phyloP scores from a whole-genome alignment of 495 filamentous ascomycete genomes.

The Tuber microsphaerosporum region DNA sequence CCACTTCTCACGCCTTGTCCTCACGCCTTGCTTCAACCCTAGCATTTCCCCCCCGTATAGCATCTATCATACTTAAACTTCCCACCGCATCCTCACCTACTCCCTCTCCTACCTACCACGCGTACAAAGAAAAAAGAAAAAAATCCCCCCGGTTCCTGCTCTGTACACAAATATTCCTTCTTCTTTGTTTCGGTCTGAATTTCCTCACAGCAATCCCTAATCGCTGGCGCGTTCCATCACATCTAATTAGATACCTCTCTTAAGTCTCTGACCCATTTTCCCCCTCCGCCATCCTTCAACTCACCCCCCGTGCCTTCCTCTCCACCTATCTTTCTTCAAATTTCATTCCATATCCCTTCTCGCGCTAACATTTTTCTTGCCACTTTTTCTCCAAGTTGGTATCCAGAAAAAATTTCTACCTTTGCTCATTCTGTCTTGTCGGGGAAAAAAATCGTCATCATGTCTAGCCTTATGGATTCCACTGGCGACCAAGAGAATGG shows the following conservation, averaged over 20 bases:
- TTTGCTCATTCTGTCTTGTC: constrained; percentile 8
- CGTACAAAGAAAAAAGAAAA: not conserved
- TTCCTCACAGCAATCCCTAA: not conserved
- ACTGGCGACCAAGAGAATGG: constrained; percentile 11
- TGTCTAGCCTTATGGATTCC: constrained; percentile 22
- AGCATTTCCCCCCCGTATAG: not conserved
- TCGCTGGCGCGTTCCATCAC: not conserved
- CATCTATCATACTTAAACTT: constrained; percentile 7
- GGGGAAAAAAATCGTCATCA: constrained; percentile 1
- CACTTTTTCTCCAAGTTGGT: not conserved
- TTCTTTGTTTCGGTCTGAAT: not conserved
- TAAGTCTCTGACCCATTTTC: not conserved
- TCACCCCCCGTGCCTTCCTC: not conserved
- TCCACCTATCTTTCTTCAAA: not conserved
- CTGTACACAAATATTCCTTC: not conserved
- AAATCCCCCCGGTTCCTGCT: not conserved
- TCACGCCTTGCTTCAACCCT: constrained; percentile 1
- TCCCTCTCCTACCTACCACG: constrained; percentile 6
- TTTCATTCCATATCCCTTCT: not conserved
- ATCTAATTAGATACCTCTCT: not conserved
- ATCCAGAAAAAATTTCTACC: not conserved
- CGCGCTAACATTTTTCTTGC: constrained; percentile 3
- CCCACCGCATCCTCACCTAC: constrained; percentile 5
- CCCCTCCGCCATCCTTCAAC: constrained; percentile 4
- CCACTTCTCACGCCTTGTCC: too few species aligned